Base-by-base conservation (phyloP, 1,284 basidiomycete genomes). In the Malassezia caprae region DNA sequence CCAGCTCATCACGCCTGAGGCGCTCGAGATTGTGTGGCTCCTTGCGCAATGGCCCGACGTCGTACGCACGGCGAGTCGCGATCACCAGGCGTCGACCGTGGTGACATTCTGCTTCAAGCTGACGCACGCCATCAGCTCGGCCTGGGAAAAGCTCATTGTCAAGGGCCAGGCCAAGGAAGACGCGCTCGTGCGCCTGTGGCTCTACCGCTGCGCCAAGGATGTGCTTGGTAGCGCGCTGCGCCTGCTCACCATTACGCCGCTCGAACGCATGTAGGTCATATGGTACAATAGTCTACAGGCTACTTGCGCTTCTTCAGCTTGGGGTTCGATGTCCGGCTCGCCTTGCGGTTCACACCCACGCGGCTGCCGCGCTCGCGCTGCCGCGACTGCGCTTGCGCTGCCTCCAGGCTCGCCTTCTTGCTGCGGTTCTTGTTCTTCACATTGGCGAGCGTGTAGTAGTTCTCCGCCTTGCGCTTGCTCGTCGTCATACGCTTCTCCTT, bases 21-120 rank as follows among this genome's bases (percentile, higher is more conserved):
- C 90, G 26, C 81, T 89, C 50, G 90, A 96, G 58, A 86, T 98
- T 65, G 80, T 84, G 21, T 84, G 89, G 78, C 78, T 94, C 27
- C 81, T 96, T 32, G 87, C 88, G 4, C 80, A 83, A 17, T 98
- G 93, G 79, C 93, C 91, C 4, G 88, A 91, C 67, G 84, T 88
- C 8, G 87, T 98, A 48, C 84, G 84, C 68, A 83, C 82, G 1
- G 90, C 91, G 4, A 78, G 89, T 73, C 83, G 84, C 76, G 86
- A 83, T 39, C 84, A 86, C 63, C 91, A 98, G 77, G 90, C 94
- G 4, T 87, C 86, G 62, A 87, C 87, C 0, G 82, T 98, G 17
- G 90, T 81, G 56, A 87, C 85, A 8, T 88, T 82, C 67, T 81
- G 82, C 42, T 86, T 88, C 77, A 79, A 82, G 59, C 78, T 90